Evolutionary conservation across 2,329 filamentous ascomycete species (phyloP).

Genomic region (Pestalotiopsis sp.): DNA sequence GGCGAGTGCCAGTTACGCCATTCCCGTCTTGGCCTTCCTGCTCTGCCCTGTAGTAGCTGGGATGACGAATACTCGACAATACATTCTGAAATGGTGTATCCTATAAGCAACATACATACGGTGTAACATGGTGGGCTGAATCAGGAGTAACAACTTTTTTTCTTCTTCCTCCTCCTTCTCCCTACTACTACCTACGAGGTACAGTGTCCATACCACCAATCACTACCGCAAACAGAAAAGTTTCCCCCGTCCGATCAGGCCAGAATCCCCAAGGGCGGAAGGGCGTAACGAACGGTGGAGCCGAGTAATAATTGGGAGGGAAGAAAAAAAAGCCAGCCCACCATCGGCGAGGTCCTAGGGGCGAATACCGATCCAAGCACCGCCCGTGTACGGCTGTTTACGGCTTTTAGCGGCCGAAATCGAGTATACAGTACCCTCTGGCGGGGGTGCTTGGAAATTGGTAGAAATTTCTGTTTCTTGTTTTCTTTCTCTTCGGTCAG

Average conservation of each 20-base stretch:
- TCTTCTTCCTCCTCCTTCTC: neutral
- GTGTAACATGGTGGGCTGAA: neutral
- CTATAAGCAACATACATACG: too few species aligned
- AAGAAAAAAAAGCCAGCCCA: neutral
- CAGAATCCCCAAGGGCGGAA: neutral
- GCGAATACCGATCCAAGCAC: slow-evolving; percentile 10
- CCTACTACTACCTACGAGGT: neutral
- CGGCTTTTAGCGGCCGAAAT: neutral
- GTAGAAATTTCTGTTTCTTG: slow-evolving; percentile 1
- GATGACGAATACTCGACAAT: neutral
- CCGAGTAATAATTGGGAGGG: neutral
- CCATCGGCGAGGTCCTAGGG: neutral
- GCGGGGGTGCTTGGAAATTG: slow-evolving; percentile 9
- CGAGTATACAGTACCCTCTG: neutral
- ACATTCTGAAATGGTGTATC: too few species aligned
- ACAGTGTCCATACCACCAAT: neutral
- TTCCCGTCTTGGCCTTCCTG: slow-evolving; percentile 1
- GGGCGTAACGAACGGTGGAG: neutral
- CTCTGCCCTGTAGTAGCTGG: neutral
- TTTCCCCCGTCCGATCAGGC: neutral
- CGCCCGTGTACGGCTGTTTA: neutral
- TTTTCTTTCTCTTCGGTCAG: neutral
- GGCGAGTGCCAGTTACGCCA: neutral
- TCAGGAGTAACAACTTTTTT: neutral
- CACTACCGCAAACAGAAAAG: neutral